A percentile compares a stretch with the other conserved stretches of the same genome.
Conservation (phyloP, 306 rosid genomes). For the Quercus robur region DNA sequence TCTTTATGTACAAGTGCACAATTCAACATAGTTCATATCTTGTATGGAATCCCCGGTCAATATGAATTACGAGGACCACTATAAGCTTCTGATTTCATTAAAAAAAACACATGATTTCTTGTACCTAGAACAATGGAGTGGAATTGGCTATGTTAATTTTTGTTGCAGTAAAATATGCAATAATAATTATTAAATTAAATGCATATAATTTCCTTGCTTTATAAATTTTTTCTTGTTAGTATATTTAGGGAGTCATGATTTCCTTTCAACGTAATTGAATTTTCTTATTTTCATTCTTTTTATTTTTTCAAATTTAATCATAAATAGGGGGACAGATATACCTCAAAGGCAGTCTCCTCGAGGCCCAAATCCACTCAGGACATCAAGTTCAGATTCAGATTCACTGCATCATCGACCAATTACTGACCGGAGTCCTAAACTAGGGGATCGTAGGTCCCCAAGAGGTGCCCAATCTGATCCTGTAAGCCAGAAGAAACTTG, state of each 20-base stretch:
- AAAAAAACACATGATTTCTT: not conserved
- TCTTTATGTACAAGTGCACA: not conserved
- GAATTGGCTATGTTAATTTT: not conserved
- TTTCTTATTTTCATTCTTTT: not conserved
- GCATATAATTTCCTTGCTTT: too few species aligned
- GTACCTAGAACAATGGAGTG: not conserved
- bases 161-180: not conserved
- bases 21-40: not conserved
- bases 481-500: conserved; percentile 72
- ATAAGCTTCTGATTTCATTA: not conserved
- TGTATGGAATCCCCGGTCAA: not conserved
- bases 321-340: conserved; percentile 68
- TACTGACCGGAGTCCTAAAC: conserved; percentile 71
- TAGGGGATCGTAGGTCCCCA: conserved; percentile 76
- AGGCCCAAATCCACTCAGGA: conserved; percentile 62
- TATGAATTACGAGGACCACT: not conserved
- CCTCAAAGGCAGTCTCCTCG: conserved; percentile 76
- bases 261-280: not conserved
- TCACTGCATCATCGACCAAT: conserved; percentile 66
- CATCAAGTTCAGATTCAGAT: conserved; percentile 73
- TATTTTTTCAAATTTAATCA: not conserved
- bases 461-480: conserved; percentile 64
- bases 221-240: not conserved
- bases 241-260: not conserved
- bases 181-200: too few species aligned